Conservation (phyloP, 1,284 basidiomycete genomes). For the Rhodotorula glutinis region DNA sequence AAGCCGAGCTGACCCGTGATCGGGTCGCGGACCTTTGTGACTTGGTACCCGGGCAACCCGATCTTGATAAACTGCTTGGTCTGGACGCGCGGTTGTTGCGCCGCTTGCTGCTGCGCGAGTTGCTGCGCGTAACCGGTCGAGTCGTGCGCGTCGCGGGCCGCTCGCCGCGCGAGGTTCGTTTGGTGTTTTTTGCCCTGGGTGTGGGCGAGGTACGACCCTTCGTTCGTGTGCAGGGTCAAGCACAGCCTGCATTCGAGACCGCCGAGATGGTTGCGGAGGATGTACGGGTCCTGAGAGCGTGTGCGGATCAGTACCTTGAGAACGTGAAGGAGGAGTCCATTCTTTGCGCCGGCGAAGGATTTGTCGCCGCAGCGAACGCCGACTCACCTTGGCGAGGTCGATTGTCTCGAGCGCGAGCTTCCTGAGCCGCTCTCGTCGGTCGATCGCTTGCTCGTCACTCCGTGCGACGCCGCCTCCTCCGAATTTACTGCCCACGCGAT, state of each 20-base stretch:
- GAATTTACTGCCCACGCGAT: conserved; percentile 60
- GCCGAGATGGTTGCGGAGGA: conserved; percentile 93
- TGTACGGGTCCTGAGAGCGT: conserved; percentile 81
- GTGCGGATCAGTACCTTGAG: background rate
- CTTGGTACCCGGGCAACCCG: conserved; percentile 85
- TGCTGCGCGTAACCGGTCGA: conserved; percentile 54
- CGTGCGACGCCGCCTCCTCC: conserved; percentile 86
- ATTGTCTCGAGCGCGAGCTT: conserved; percentile 96
- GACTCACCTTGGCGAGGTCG: conserved; percentile 78
- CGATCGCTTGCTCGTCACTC: conserved; percentile 88
- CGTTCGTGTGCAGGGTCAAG: conserved; percentile 96
- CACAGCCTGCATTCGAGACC: conserved; percentile 98
- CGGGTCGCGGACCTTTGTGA: conserved; percentile 55
- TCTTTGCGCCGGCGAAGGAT: background rate
- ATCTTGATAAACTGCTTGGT: conserved; percentile 97
- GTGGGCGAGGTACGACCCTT: conserved; percentile 97
- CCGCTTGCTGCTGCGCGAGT: conserved; percentile 67
- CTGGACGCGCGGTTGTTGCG: conserved; percentile 60
- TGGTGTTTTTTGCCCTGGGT: conserved; percentile 99
- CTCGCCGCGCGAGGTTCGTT: conserved; percentile 89
- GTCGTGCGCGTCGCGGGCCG: conserved; percentile 83
- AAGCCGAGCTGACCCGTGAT: conserved; percentile 64
- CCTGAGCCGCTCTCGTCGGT: conserved; percentile 86
- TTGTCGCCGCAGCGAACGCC: background rate
- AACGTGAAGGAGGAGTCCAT: too few species aligned